These are phyloP conservation scores for Hemileia vastatrix DNA, from an alignment of 1,284 basidiomycete species.

Conservation along the genomic window DNA sequence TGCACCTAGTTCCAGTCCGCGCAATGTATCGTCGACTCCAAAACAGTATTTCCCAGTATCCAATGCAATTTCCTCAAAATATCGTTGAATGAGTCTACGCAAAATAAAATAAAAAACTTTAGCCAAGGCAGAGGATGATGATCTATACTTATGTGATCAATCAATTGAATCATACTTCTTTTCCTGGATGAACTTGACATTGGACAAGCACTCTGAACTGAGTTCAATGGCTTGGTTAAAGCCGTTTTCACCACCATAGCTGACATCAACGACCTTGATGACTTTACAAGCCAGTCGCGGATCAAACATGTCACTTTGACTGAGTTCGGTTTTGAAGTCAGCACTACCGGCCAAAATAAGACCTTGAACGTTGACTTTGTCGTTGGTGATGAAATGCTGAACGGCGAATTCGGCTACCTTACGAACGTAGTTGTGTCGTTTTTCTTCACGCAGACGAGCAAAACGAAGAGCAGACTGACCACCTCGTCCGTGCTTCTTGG, in stretches of 20 bases:
- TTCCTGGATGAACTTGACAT: slow-evolving; percentile 99
- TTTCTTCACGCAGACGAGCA: slow-evolving; percentile 97
- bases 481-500: slow-evolving; percentile 96
- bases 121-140: background rate
- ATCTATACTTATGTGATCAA: background rate
- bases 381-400: slow-evolving; percentile 94
- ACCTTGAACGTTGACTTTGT: slow-evolving; percentile 96
- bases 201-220: slow-evolving; percentile 84
- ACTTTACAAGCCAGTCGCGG: slow-evolving; percentile 74
- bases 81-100: slow-evolving; percentile 70
- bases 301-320: slow-evolving; percentile 95
- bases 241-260: slow-evolving; percentile 97
- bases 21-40: slow-evolving; percentile 92
- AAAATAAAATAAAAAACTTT: background rate
- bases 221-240: slow-evolving; percentile 99
- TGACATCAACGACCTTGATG: slow-evolving; percentile 96
- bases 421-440: slow-evolving; percentile 98
- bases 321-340: slow-evolving; percentile 97
- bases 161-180: slow-evolving; percentile 53
- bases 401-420: slow-evolving; percentile 96
- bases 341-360: slow-evolving; percentile 95
- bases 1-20: slow-evolving; percentile 89
- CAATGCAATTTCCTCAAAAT: slow-evolving; percentile 98
- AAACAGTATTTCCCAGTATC: slow-evolving; percentile 98
- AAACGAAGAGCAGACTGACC: slow-evolving; percentile 99